Evolutionary conservation across 2,329 filamentous ascomycete genomes (phyloP).

Genomic region (Metarhizium anisopliae): DNA sequence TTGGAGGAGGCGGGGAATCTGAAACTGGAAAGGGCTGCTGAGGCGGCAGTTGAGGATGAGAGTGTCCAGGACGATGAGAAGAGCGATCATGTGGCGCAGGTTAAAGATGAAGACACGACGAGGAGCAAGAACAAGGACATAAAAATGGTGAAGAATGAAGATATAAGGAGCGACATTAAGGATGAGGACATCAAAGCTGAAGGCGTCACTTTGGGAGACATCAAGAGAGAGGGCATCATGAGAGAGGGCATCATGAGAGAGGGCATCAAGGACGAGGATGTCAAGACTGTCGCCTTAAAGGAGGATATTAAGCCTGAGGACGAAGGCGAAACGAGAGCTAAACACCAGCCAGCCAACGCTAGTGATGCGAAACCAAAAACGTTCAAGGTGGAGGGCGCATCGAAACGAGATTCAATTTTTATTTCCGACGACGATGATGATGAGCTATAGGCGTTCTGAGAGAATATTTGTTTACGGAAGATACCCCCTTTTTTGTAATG

Average conservation of each 20-base stretch:
- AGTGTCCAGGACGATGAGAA: constrained; percentile 2
- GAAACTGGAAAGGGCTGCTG: constrained; percentile 2
- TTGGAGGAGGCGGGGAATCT: constrained; percentile 8
- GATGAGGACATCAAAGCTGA: constrained; percentile 8
- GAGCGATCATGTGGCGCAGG: not conserved
- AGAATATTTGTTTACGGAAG: constrained; percentile 1
- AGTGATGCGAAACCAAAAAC: constrained; percentile 6
- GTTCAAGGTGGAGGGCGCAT: constrained; percentile 12
- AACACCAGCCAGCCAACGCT: not conserved
- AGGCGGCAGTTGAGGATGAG: not conserved
- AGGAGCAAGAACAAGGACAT: not conserved
- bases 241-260: not conserved
- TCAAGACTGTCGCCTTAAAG: too few relatives aligned
- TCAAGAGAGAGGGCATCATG: constrained; percentile 10
- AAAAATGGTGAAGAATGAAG: constrained; percentile 1
- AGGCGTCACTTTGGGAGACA: constrained; percentile 1
- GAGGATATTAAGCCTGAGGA: not conserved
- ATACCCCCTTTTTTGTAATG: constrained; percentile 15
- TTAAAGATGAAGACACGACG: not conserved
- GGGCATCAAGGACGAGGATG: not conserved
- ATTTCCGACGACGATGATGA: constrained; percentile 29
- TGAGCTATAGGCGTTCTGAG: constrained; percentile 3
- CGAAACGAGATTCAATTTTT: constrained; percentile 25
- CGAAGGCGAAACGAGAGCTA: not conserved
- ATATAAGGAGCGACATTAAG: constrained; percentile 6